These are phyloP conservation scores for Luffa aegyptiaca DNA, from an alignment of 306 rosid genomes.

Conservation along the genomic window DNA sequence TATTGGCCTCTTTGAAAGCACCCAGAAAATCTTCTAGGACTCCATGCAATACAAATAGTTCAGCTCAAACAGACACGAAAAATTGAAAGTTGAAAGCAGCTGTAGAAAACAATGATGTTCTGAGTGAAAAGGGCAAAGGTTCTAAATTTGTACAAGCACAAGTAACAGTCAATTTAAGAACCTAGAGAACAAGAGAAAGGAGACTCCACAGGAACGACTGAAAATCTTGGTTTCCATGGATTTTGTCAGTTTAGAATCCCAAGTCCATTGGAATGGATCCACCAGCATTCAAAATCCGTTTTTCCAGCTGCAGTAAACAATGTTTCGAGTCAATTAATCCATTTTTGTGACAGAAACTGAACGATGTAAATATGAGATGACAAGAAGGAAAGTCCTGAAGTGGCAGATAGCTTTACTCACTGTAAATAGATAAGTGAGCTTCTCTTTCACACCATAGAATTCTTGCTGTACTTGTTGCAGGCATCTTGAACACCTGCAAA, in stretches of 20 bases:
- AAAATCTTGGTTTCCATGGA: neutral
- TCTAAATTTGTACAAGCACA: constrained; percentile 38
- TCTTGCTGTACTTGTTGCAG: constrained; percentile 85
- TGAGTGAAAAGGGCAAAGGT: neutral
- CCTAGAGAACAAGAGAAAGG: constrained; percentile 18
- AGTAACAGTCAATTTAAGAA: constrained; percentile 26
- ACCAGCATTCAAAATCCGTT: constrained; percentile 84
- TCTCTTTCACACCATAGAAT: constrained; percentile 67
- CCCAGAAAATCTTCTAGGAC: constrained; percentile 5
- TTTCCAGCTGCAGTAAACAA: constrained; percentile 69
- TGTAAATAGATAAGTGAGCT: constrained; percentile 70
- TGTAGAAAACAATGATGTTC: constrained; percentile 2
- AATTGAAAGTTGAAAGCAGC: neutral
- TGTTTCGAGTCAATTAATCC: neutral
- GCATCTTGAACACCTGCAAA: constrained; percentile 68
- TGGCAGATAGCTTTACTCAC: constrained; percentile 26
- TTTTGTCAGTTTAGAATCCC: constrained; percentile 24
- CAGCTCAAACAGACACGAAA: neutral
- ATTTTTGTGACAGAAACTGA: neutral
- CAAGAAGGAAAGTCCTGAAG: neutral
- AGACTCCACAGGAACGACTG: constrained; percentile 24
- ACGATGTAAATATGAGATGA: neutral
- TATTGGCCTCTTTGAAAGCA: neutral
- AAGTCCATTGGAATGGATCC: constrained; percentile 74
- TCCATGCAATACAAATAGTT: neutral